These are phyloP conservation scores for Monosporozyma siamensis DNA, from an alignment of 805 yeast species.

Conservation along the genomic window DNA sequence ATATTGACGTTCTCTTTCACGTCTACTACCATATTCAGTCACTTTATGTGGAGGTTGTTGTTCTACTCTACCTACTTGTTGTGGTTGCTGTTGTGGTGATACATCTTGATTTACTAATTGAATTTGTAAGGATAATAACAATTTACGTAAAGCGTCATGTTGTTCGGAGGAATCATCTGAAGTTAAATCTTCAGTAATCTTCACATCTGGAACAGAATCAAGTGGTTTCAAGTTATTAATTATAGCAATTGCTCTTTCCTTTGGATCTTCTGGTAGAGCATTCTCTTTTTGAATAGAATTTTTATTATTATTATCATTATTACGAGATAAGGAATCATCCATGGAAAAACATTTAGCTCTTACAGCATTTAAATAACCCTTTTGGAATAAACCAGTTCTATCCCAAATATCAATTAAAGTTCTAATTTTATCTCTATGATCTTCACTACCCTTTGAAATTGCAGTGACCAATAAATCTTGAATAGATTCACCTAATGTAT, in stretches of 20 bases:
- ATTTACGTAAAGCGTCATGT: constrained; percentile 35
- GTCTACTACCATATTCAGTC: constrained; percentile 29
- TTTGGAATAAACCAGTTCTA: constrained; percentile 66
- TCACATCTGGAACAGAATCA: constrained; percentile 14
- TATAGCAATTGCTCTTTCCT: constrained; percentile 24
- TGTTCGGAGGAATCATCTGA: constrained; percentile 28
- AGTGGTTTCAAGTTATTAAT: constrained; percentile 18
- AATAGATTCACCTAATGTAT: constrained; percentile 53
- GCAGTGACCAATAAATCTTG: constrained; percentile 57
- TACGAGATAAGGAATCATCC: constrained; percentile 13
- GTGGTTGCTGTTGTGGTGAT: background rate
- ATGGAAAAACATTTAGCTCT: constrained; percentile 46
- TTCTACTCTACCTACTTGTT: background rate
- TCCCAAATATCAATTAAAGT: constrained; percentile 92
- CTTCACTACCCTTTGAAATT: constrained; percentile 44
- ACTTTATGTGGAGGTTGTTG: constrained; percentile 12
- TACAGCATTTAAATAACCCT: constrained; percentile 44
- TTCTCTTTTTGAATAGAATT: constrained; percentile 28
- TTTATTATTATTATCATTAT: constrained; percentile 35
- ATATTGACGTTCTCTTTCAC: constrained; percentile 25
- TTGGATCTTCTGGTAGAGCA: constrained; percentile 40
- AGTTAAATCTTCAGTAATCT: constrained; percentile 16
- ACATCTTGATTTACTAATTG: constrained; percentile 9
- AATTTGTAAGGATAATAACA: constrained; percentile 30
- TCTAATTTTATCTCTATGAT: constrained; percentile 61